These are phyloP conservation scores for Stemphylium beticola DNA, from an alignment of 2,329 filamentous ascomycete genomes.

Conservation along the genomic window DNA sequence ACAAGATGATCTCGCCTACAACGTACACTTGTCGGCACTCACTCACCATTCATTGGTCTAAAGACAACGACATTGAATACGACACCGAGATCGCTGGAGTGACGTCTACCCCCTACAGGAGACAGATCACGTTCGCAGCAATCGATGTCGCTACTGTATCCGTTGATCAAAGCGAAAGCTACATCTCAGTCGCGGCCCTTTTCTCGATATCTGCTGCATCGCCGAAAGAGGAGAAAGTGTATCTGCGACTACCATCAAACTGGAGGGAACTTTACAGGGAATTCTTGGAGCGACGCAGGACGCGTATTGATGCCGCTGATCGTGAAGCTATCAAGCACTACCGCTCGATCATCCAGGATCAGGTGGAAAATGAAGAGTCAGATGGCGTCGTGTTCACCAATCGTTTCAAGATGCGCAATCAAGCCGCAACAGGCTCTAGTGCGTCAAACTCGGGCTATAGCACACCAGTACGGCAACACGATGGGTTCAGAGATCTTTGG, in stretches of 20 bases:
- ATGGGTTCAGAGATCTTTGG: conserved; percentile 60
- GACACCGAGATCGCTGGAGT: conserved; percentile 52
- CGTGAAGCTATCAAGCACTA: conserved; percentile 71
- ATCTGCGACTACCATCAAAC: conserved; percentile 74
- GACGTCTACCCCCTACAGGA: conserved; percentile 53
- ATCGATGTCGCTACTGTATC: conserved; percentile 74
- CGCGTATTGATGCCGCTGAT: conserved; percentile 72
- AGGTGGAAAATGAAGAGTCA: conserved; percentile 63
- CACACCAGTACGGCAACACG: conserved; percentile 38
- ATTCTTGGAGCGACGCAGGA: conserved; percentile 73
- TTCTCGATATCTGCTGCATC: conserved; percentile 82
- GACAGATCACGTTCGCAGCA: conserved; percentile 72
- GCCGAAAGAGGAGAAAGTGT: conserved; percentile 83
- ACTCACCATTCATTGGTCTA: conserved; percentile 79
- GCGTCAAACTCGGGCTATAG: conserved; percentile 40
- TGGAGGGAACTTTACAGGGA: conserved; percentile 91
- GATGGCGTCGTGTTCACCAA: conserved; percentile 72
- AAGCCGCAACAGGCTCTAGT: conserved; percentile 34
- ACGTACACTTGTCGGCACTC: conserved; percentile 78
- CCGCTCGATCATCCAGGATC: conserved; percentile 71
- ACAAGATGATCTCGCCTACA: conserved; percentile 72
- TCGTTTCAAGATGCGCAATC: conserved; percentile 66
- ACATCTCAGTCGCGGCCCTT: conserved; percentile 78
- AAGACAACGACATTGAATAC: conserved; percentile 65
- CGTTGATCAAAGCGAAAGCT: conserved; percentile 82